Evolutionary conservation across 495 filamentous ascomycete species (phyloP).

Genomic region (Tricharina praecox): DNA sequence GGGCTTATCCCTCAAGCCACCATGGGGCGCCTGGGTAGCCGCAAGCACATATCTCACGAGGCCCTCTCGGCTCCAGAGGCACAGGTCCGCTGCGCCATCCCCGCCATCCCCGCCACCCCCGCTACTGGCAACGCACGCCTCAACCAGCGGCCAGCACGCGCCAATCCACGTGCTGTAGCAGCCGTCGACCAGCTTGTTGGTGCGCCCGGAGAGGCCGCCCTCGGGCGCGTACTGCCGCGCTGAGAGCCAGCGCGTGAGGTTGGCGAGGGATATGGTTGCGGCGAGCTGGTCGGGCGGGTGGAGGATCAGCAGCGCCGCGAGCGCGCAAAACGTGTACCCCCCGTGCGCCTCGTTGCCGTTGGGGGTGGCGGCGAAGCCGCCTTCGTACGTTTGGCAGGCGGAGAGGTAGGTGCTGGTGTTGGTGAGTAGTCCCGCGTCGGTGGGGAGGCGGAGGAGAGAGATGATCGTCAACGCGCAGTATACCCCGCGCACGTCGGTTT

Average conservation of each 20-base stretch:
- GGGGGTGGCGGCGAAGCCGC: conserved; percentile 70
- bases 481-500: conserved; percentile 85
- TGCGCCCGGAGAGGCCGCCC: conserved; percentile 77
- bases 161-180: conserved; percentile 98
- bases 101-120: too few species aligned
- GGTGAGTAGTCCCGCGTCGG: conserved; percentile 39
- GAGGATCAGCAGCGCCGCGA: conserved; percentile 71
- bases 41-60: conserved; percentile 72
- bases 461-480: conserved; percentile 78
- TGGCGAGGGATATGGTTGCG: conserved; percentile 57
- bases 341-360: conserved; percentile 74
- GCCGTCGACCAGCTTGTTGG: conserved; percentile 96
- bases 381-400: conserved; percentile 83
- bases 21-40: conserved; percentile 63
- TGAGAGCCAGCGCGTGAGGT: conserved; percentile 71
- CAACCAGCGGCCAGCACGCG: conserved; percentile 76
- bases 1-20: conserved; percentile 87
- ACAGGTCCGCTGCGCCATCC: conserved; percentile 38
- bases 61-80: conserved; percentile 59
- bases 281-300: conserved; percentile 55
- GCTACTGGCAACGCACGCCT: conserved; percentile 43
- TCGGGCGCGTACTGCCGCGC: conserved; percentile 80
- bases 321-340: conserved; percentile 86
- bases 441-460: conserved; percentile 63
- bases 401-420: conserved; percentile 63